Percentiles rank a stretch among this genome's conserved stretches.
These are phyloP conservation scores for Colletotrichum sp. DNA, from an alignment of 2,329 filamentous ascomycete genomes.

Conservation along the genomic window DNA sequence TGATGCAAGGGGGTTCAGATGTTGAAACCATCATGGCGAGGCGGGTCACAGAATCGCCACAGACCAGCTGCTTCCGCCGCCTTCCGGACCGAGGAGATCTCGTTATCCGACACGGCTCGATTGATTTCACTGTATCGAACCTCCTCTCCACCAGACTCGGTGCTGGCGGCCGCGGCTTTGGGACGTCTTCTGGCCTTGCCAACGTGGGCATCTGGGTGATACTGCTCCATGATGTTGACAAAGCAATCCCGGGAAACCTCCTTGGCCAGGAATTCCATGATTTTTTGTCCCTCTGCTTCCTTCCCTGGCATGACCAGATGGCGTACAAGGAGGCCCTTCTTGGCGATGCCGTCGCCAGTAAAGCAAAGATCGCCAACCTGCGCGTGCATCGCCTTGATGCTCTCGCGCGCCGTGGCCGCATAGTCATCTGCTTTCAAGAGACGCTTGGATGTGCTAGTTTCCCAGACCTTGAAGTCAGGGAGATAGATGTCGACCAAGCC, in stretches of 20 bases:
- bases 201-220: conserved; percentile 80
- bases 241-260: conserved; percentile 78
- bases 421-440: conserved; percentile 83
- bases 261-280: conserved; percentile 77
- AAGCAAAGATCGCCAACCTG: conserved; percentile 87
- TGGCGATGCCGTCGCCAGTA: conserved; percentile 80
- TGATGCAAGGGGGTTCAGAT: conserved; percentile 36
- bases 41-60: conserved; percentile 78
- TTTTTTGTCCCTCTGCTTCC: conserved; percentile 73
- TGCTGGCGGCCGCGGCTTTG: conserved; percentile 36
- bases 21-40: conserved; percentile 55
- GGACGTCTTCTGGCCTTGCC: conserved; percentile 65
- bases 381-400: conserved; percentile 78
- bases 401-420: conserved; percentile 73
- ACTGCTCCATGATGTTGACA: conserved; percentile 90
- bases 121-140: conserved; percentile 81
- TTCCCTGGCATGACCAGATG: conserved; percentile 87
- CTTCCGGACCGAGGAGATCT: conserved; percentile 68
- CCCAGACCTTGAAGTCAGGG: conserved; percentile 89
- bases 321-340: conserved; percentile 75
- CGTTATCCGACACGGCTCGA: conserved; percentile 66
- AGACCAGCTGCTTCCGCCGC: conserved; percentile 75
- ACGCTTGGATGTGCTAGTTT: conserved; percentile 66
- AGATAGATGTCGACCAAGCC: conserved; percentile 86
- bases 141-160: conserved; percentile 38